Percentiles rank a stretch among this genome's conserved stretches.
Evolutionary conservation across 2,329 filamentous ascomycete species (phyloP).

Genomic region (Fusarium stilboides): DNA sequence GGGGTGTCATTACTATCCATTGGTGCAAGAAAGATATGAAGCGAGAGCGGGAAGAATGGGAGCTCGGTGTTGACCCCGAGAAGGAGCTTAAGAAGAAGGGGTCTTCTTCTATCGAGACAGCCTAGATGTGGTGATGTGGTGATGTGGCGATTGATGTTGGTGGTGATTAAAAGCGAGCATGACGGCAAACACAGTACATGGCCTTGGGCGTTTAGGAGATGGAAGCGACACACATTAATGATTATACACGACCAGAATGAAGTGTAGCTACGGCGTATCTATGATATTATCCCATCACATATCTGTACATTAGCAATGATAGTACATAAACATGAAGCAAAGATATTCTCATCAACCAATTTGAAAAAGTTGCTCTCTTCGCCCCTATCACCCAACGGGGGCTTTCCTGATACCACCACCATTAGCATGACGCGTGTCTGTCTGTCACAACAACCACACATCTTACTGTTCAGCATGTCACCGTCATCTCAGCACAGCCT

Average conservation of each 20-base stretch:
- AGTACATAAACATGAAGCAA: conserved; percentile 21
- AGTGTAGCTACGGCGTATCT: conserved; percentile 4
- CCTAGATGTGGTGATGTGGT: conserved; percentile 3
- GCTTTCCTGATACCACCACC: not conserved
- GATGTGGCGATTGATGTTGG: not conserved
- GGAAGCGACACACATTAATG: not conserved
- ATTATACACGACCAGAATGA: conserved; percentile 24
- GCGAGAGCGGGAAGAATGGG: conserved; percentile 57
- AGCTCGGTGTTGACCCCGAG: conserved; percentile 48
- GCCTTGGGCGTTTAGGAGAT: conserved; percentile 23
- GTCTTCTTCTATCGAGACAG: conserved; percentile 24
- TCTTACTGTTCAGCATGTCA: not conserved
- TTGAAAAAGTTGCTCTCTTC: not conserved
- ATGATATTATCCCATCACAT: not conserved
- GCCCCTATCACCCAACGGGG: not conserved
- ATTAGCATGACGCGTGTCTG: not conserved
- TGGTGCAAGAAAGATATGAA: conserved; percentile 59
- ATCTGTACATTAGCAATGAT: conserved; percentile 18
- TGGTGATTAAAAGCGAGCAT: conserved; percentile 18
- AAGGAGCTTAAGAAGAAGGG: conserved; percentile 39
- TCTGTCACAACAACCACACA: conserved; percentile 16
- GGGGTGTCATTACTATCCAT: conserved; percentile 54
- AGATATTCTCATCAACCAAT: not conserved
- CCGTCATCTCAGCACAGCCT: conserved; percentile 16
- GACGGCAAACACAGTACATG: conserved; percentile 21